Evolutionary conservation across 2,329 filamentous ascomycete species (phyloP), one percentile per base, ranked within the genome.

Genomic region (Penicillium sp.): DNA sequence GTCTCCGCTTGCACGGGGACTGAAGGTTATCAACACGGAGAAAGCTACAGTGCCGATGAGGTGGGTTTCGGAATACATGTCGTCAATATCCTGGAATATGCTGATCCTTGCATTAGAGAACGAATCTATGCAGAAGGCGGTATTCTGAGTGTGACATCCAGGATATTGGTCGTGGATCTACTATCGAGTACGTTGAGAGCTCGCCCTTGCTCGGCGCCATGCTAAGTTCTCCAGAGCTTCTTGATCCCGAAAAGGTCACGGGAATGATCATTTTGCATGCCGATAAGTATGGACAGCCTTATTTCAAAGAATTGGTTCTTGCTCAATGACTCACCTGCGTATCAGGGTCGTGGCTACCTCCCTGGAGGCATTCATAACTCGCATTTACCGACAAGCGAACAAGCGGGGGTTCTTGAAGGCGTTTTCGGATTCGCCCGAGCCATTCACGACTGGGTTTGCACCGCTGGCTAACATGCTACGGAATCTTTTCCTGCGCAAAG

Each of bases 21-120:
- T 99, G 68, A 94, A 89, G 45, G 85, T 97, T 28, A 93, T 99
- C 75, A 98, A 98, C 77, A 98, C 95, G 7, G 95, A 99, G 76
- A 87, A 90, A 76, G 95, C 94, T 76, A 96, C 88, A 69, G 93
- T 98, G 19, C 88, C 88, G 3, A 88, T 90, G 54, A 86, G 81
- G 81, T 83, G 70, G 44, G 71, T 72, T 26, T 58, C 12, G 50
- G 19, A 19, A 37, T 12, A 2, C 2, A 24, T 35, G 15, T 54
- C 22, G 17, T 17, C 33, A 26, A 13, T 30, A 7, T 49, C 19
- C 59, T 37, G 61, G 53, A n/a, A 33, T 12, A 22, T 51, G 58
- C 69, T 76, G 60, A 77, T 65, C 35, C 49, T 19, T 15, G 9
- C 8, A 54, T 5, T 59, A 83, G 95, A 71, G 92, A 97, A 82